Conservation (phyloP, 2,329 filamentous ascomycete genomes). For the Alternaria novae-zelandiae region DNA sequence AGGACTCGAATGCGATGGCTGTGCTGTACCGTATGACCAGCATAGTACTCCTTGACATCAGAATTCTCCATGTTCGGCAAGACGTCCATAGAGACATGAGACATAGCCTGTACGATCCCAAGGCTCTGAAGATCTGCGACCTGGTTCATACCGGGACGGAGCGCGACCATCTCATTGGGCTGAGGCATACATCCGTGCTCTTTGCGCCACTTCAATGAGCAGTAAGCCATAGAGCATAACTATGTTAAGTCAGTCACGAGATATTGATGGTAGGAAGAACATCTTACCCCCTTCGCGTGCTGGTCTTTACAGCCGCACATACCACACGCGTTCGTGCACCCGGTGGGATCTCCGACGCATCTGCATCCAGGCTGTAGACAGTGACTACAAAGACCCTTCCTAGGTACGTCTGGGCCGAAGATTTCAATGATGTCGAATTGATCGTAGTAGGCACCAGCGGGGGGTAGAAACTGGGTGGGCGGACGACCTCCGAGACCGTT, state of each 20-base stretch:
- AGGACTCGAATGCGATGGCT: not conserved
- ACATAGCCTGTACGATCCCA: not conserved
- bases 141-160: not conserved
- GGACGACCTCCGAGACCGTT: not conserved
- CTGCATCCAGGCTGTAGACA: not conserved
- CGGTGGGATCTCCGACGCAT: not conserved
- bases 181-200: not conserved
- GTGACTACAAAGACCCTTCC: not conserved
- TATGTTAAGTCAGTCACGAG: accelerated
- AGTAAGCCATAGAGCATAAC: not conserved
- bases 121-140: not conserved
- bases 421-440: not conserved
- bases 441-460: not conserved
- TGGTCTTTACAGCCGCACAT: not conserved
- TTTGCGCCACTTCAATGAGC: not conserved
- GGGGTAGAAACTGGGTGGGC: not conserved
- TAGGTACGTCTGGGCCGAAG: not conserved
- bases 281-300: not conserved
- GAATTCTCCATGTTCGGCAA: not conserved
- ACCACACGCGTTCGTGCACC: not conserved
- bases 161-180: not conserved
- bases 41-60: not conserved
- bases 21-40: not conserved
- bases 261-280: accelerated
- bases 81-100: not conserved